Base-by-base conservation (phyloP, 169 alveolate genomes). In the Plasmodium gonderi region DNA sequence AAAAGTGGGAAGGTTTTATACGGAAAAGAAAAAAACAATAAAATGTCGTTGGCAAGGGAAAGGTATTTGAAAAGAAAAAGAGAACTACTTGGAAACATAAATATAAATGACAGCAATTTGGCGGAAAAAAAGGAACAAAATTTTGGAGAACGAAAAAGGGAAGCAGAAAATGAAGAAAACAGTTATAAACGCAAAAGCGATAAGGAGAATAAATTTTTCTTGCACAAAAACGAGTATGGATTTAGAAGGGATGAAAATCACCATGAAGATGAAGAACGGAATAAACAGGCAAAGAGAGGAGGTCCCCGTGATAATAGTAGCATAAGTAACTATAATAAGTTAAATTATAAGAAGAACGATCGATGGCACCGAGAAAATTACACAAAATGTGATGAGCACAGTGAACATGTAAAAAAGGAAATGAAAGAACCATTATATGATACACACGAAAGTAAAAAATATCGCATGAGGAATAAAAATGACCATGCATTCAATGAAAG, bases 11-110 rank as follows among this genome's bases (percentile, higher is more conserved):
- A 54, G 38, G 60, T 26, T 42, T 76, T 72, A 11, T 29, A 76
- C 5, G 44, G 33, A 44, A 26, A 76, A 38, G 4, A 76, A 76
- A 74, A 45, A 76, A 17, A 12, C 8, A 45, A 26, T 0, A 87
- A 87, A 75, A 87, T 87, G 93, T 87, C 93, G 49, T 60, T 87
- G 64, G 93, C 93, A 29, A 74, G 93, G 51, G 93, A 87, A 65
- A 87, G 68, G 38, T 87, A 87, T 87, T 60, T 87, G 36, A 87
- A 87, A 75, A 51, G 93, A 65, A 87, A 87, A 87, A 87, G 93
- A 40, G 93, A 87, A 74, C 45, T 87, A 31, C 81, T 87, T 6
- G 93, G 64, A 78, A 87, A 76, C 51, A 87, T 87, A 74, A 87
- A 75, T 33, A 45, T 87, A 54, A 74, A 67, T 87, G 93, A 87